A percentile compares a stretch with the other conserved stretches of the same genome.
These are phyloP conservation scores for Mentha longifolia DNA, from an alignment of 257 asterid species.

Conservation along the genomic window DNA sequence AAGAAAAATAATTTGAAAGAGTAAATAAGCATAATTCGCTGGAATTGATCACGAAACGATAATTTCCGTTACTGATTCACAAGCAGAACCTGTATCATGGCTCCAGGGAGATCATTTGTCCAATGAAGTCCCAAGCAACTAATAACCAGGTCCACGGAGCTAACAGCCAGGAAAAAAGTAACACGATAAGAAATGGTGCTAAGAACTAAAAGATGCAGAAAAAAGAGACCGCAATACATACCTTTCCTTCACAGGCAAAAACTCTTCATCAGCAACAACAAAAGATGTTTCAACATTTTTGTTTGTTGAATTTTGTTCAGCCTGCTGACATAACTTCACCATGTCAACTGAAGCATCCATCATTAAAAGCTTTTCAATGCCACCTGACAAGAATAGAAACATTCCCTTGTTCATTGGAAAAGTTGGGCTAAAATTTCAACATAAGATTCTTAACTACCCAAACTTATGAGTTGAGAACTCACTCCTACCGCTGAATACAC, in stretches of 20 bases:
- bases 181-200: conserved; percentile 2
- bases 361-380: conserved; percentile 79
- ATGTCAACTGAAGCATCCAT: conserved; percentile 92
- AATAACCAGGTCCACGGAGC: conserved; percentile 85
- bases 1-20: conserved; percentile 14
- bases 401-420: background rate
- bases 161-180: conserved; percentile 34
- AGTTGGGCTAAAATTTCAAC: background rate
- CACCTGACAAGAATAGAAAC: conserved; percentile 57
- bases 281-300: conserved; percentile 72
- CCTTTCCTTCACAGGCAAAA: conserved; percentile 86
- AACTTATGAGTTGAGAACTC: conserved; percentile 9
- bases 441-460: background rate
- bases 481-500: background rate
- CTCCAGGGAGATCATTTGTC: conserved; percentile 99
- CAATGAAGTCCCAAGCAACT: conserved; percentile 98
- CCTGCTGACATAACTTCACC: conserved; percentile 69
- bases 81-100: conserved; percentile 90
- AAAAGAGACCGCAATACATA: conserved; percentile 29
- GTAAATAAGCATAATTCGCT: conserved; percentile 11
- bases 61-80: background rate
- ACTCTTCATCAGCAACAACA: conserved; percentile 92
- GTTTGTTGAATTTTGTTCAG: conserved; percentile 55
- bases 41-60: conserved; percentile 2
- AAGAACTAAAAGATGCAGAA: conserved; percentile 17